A percentile compares a stretch with the other conserved stretches of the same genome.
Evolutionary conservation across 2,329 filamentous ascomycete species (phyloP).

Genomic region (Curvularia spicifera): DNA sequence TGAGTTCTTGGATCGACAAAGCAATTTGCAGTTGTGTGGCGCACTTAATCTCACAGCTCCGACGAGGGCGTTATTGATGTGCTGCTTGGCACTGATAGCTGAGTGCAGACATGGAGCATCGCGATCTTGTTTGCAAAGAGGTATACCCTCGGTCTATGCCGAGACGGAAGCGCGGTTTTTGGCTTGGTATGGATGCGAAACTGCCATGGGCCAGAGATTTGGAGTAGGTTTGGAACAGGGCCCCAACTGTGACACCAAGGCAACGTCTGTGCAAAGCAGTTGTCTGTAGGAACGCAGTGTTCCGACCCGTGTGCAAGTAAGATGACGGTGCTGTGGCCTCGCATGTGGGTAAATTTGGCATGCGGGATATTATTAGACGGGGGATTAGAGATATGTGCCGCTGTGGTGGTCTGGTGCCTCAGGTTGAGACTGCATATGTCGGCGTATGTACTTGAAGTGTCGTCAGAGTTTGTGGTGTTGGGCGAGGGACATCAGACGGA

Average conservation of each 20-base stretch:
- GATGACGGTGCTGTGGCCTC: background rate
- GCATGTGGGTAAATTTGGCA: constrained; percentile 3
- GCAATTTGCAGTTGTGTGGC: background rate
- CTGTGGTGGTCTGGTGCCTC: constrained; percentile 10
- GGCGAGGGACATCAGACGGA: background rate
- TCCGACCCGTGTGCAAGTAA: background rate
- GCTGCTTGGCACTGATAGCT: background rate
- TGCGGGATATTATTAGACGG: constrained; percentile 13
- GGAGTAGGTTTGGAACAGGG: background rate
- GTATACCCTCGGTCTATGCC: background rate
- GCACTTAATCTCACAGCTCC: constrained; percentile 9
- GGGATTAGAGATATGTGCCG: constrained; percentile 1
- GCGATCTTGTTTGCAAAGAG: background rate
- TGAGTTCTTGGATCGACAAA: background rate
- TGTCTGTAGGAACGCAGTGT: background rate
- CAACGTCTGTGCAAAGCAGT: background rate
- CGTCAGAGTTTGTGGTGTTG: background rate
- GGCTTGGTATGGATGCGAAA: background rate
- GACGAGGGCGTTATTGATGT: constrained; percentile 16
- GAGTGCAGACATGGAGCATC: background rate
- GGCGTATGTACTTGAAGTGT: background rate
- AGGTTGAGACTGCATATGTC: constrained; percentile 10
- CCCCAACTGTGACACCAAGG: background rate
- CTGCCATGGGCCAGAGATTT: background rate
- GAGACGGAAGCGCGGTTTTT: constrained; percentile 7